phyloP scores from a whole-genome alignment of 2,329 filamentous ascomycete species.

The Alternaria arborescens region DNA sequence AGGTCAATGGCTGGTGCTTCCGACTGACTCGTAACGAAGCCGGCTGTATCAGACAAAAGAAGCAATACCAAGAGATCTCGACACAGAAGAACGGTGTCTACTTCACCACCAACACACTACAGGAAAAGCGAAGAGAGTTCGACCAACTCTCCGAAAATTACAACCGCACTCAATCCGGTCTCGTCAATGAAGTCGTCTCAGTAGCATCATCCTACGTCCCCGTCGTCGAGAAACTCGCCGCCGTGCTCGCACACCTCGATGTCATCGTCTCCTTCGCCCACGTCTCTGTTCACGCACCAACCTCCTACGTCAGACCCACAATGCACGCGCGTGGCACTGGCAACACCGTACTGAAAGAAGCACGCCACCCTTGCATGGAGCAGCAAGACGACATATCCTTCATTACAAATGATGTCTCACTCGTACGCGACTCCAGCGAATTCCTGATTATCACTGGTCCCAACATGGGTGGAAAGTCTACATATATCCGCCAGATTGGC shows the following conservation, averaged over 20 bases:
- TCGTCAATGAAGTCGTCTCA: conserved; percentile 90
- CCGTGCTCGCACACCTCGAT: conserved; percentile 89
- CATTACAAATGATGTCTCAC: conserved; percentile 94
- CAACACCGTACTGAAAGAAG: conserved; percentile 88
- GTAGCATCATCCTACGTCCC: conserved; percentile 96
- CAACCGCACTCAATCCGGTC: conserved; percentile 88
- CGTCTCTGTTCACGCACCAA: conserved; percentile 89
- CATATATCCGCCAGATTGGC: conserved; percentile 96
- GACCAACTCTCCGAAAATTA: conserved; percentile 95
- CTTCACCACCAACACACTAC: conserved; percentile 87
- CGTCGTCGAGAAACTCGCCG: conserved; percentile 87
- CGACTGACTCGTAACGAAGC: conserved; percentile 90
- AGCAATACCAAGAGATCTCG: conserved; percentile 89
- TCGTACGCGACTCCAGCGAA: conserved; percentile 79
- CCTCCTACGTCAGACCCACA: conserved; percentile 87
- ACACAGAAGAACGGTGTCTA: conserved; percentile 99
- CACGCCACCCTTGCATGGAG: conserved; percentile 96
- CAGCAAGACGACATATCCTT: conserved; percentile 99
- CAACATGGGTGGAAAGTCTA: conserved; percentile 99
- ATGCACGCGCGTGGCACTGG: conserved; percentile 89
- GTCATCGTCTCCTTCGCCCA: conserved; percentile 95
- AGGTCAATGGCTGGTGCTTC: conserved; percentile 96
- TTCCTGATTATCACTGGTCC: conserved; percentile 97
- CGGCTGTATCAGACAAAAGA: conserved; percentile 90
- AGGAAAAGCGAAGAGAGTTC: conserved; percentile 84